phyloP scores from a whole-genome alignment of 768 basidiomycete genomes.

The Leucosporidium scottii region DNA sequence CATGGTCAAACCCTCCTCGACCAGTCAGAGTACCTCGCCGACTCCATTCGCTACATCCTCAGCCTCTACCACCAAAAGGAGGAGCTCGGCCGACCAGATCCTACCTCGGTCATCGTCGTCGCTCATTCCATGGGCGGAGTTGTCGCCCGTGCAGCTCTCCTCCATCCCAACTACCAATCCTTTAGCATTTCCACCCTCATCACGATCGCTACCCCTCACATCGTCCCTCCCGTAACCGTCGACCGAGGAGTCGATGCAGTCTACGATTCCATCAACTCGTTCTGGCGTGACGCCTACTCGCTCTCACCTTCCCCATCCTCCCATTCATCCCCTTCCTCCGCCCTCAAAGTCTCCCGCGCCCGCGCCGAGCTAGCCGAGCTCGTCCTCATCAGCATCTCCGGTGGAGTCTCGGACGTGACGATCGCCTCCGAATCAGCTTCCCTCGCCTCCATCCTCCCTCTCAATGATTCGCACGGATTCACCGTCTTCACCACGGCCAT shows the following conservation, averaged over 20 bases:
- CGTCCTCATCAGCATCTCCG: conserved; percentile 68
- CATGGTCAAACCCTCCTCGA: conserved; percentile 80
- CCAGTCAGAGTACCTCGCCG: conserved; percentile 66
- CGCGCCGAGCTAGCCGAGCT: conserved; percentile 11
- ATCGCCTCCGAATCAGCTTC: conserved; percentile 85
- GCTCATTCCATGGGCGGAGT: conserved; percentile 98
- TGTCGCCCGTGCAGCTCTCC: conserved; percentile 72
- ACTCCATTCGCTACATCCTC: conserved; percentile 68
- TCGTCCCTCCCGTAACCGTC: conserved; percentile 77
- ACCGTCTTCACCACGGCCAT: conserved; percentile 73
- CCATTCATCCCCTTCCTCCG: not conserved
- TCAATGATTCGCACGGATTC: conserved; percentile 48
- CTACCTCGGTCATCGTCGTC: conserved; percentile 64
- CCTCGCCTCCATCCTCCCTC: conserved; percentile 48
- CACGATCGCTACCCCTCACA: conserved; percentile 95
- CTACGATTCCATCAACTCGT: conserved; percentile 47
- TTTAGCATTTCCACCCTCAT: conserved; percentile 61
- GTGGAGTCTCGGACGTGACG: conserved; percentile 84
- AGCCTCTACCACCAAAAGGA: conserved; percentile 52
- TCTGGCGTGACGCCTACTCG: conserved; percentile 45
- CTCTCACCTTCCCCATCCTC: conserved; percentile 46
- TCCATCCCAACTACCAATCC: conserved; percentile 46
- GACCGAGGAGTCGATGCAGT: conserved; percentile 71
- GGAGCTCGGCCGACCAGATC: conserved; percentile 22
- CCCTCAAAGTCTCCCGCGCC: not conserved